phyloP scores from a whole-genome alignment of 371 early-diverging fungal genomes.

The Capniomyces stellatus region DNA sequence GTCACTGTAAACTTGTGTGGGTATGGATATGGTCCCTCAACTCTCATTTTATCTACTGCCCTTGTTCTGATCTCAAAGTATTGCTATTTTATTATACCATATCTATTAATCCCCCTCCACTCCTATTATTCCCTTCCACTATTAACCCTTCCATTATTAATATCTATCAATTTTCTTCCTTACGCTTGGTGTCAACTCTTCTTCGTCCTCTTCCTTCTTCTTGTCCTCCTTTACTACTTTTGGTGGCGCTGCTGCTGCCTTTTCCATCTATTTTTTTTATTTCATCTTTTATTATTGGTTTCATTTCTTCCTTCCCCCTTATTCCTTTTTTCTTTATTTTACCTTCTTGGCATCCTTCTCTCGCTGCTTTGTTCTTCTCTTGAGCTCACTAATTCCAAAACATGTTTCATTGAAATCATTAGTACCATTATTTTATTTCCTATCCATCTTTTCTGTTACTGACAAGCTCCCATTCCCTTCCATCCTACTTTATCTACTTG shows the following conservation, averaged over 20 bases:
- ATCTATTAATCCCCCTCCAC: constrained; percentile 26
- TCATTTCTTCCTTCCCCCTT: too few relatives aligned
- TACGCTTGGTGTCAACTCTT: constrained; percentile 17
- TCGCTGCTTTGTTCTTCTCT: constrained; percentile 78
- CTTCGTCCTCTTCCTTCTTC: constrained; percentile 37
- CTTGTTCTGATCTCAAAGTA: constrained; percentile 93
- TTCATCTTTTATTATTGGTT: too few relatives aligned
- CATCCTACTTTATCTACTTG: too few relatives aligned
- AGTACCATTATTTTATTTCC: too few relatives aligned
- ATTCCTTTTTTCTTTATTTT: too few relatives aligned
- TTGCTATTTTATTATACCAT: constrained; percentile 64
- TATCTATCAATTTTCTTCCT: too few relatives aligned
- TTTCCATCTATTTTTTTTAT: constrained; percentile 11
- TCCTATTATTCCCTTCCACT: constrained; percentile 36
- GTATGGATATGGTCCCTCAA: constrained; percentile 70
- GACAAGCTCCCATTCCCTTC: too few relatives aligned
- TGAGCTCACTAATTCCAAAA: constrained; percentile 73
- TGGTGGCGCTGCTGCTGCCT: constrained; percentile 28
- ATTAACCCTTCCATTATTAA: too few relatives aligned
- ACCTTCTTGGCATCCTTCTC: constrained; percentile 63
- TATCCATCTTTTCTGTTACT: too few relatives aligned
- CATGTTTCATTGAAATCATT: too few relatives aligned
- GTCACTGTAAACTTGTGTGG: constrained; percentile 95
- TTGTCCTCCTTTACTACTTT: constrained; percentile 27
- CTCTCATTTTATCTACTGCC: constrained; percentile 60